phyloP scores from a whole-genome alignment of 805 yeast genomes.

The Metschnikowia henanensis region DNA sequence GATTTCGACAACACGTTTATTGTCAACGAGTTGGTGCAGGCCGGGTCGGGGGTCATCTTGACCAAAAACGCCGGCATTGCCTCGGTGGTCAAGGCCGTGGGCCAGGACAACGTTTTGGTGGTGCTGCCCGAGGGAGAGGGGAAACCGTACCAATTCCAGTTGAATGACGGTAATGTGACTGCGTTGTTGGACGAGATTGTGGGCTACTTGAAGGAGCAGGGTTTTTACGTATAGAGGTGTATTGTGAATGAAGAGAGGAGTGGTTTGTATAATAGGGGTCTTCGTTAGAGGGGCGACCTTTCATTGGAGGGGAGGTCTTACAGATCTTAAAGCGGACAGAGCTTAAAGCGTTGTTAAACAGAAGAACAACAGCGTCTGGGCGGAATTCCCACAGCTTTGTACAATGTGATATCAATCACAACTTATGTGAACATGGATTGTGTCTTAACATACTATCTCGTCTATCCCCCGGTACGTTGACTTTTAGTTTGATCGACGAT shows the following conservation, averaged over 20 bases:
- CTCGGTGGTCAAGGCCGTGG: constrained; percentile 40
- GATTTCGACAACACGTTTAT: constrained; percentile 54
- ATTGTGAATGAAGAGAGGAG: background rate
- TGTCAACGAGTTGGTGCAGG: constrained; percentile 72
- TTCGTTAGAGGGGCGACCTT: too few relatives aligned
- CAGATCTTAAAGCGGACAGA: too few relatives aligned
- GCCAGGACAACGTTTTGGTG: constrained; percentile 56
- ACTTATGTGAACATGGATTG: too few relatives aligned
- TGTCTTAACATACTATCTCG: too few relatives aligned
- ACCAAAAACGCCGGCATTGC: constrained; percentile 41
- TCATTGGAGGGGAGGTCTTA: too few relatives aligned
- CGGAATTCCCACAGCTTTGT: too few relatives aligned
- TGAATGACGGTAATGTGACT: constrained; percentile 12
- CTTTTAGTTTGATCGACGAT: too few relatives aligned
- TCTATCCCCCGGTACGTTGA: too few relatives aligned
- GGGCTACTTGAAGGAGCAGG: constrained; percentile 74
- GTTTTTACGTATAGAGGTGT: constrained; percentile 55
- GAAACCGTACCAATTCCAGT: constrained; percentile 12
- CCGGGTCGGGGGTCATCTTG: constrained; percentile 87
- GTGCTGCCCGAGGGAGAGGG: constrained; percentile 24
- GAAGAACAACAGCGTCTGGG: too few relatives aligned
- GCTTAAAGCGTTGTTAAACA: too few relatives aligned
- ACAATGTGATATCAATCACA: too few relatives aligned
- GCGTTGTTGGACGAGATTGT: constrained; percentile 71
- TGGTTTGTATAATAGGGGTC: too few relatives aligned